Conservation (phyloP, 106 monocot genomes). For the Allium sativum region DNA sequence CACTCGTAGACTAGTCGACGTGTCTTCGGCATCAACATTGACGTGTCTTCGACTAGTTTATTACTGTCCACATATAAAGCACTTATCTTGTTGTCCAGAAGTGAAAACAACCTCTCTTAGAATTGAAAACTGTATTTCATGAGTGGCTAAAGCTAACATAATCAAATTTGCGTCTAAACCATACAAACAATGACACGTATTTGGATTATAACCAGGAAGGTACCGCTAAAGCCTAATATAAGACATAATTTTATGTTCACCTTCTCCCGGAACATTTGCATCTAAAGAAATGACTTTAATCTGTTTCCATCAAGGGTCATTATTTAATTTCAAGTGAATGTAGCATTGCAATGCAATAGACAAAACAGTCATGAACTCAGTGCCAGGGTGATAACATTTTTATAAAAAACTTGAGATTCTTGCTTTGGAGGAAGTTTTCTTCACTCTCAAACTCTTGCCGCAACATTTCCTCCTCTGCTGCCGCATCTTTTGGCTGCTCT, state of each 20-base stretch:
- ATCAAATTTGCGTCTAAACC: no score
- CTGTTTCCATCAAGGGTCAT: conserved; percentile 86
- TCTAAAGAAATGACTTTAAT: conserved; percentile 97
- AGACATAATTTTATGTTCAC: conserved; percentile 97
- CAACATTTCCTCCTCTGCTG: no score
- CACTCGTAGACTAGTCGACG: no score
- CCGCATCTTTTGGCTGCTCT: no score
- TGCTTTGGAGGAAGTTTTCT: no score
- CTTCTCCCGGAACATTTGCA: conserved; percentile 99
- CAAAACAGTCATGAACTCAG: conserved; percentile 86
- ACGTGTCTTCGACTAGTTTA: no score
- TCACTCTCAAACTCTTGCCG: conserved; percentile 80
- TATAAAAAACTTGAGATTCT: no score
- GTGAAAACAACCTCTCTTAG: conserved; percentile 87
- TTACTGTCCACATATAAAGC: conserved; percentile 91
- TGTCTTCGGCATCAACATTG: no score
- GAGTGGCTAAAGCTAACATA: no score
- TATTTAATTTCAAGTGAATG: conserved; percentile 75
- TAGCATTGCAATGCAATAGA: conserved; percentile 81
- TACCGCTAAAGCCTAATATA: conserved; percentile 88
- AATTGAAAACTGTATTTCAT: no score
- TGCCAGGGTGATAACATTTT: conserved; percentile 96
- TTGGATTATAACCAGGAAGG: conserved; percentile 81
- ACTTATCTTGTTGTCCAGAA: conserved; percentile 92
- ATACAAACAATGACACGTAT: conserved; percentile 84